These are phyloP conservation scores for Apostasia shenzhenica DNA, from an alignment of 106 monocot genomes.

Conservation along the genomic window DNA sequence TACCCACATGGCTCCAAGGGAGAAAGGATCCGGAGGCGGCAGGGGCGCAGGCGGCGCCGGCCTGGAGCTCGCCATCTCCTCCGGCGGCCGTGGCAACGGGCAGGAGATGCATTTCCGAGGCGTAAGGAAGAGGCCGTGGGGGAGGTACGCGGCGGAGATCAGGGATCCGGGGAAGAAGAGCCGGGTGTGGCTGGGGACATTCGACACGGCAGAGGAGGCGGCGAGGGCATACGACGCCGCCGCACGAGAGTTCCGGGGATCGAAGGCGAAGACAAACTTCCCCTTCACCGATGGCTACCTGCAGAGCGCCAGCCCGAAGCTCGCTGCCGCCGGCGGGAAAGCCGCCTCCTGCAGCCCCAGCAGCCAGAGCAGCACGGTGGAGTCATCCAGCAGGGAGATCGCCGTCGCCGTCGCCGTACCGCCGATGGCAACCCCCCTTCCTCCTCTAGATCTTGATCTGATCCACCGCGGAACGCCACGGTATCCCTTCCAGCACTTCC, in stretches of 20 bases:
- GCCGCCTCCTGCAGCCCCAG: constrained; percentile 27
- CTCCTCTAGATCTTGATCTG: constrained; percentile 26
- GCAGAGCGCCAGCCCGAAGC: background rate
- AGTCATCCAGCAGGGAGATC: constrained; percentile 25
- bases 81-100: background rate
- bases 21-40: constrained; percentile 5
- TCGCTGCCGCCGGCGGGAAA: background rate
- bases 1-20: constrained; percentile 16
- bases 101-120: constrained; percentile 29
- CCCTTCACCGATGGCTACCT: constrained; percentile 12
- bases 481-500: constrained; percentile 24
- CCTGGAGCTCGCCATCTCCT: background rate
- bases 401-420: constrained; percentile 2
- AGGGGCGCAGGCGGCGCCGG: background rate
- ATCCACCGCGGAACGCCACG: constrained; percentile 9
- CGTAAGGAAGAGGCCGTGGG: constrained; percentile 45
- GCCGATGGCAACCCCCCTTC: constrained; percentile 12
- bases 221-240: constrained; percentile 38
- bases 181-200: constrained; percentile 39
- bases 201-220: constrained; percentile 41
- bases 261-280: constrained; percentile 37
- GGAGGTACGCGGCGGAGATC: constrained; percentile 44
- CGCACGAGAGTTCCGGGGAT: constrained; percentile 24
- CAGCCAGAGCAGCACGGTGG: constrained; percentile 57
- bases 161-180: constrained; percentile 43